phyloP scores from a whole-genome alignment of 2,329 filamentous ascomycete species.

The Zasmidium angulare region DNA sequence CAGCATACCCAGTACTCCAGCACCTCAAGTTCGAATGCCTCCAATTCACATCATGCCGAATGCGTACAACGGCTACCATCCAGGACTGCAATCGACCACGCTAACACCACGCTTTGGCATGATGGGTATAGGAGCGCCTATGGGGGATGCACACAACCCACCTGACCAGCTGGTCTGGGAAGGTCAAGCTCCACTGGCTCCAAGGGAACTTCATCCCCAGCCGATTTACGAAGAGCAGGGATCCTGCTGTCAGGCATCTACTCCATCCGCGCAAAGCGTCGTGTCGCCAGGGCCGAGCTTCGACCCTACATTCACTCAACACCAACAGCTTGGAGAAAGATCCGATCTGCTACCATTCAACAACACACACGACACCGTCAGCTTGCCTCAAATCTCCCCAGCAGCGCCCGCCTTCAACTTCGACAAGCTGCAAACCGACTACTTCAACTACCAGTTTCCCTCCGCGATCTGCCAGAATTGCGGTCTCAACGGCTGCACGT shows the following conservation, averaged over 20 bases:
- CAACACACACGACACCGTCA: neutral
- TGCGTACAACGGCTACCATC: constrained; percentile 15
- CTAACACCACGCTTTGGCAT: constrained; percentile 32
- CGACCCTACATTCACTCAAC: constrained; percentile 8
- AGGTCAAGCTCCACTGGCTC: constrained; percentile 23
- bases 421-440: constrained; percentile 27
- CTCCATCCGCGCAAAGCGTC: constrained; percentile 12
- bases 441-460: constrained; percentile 32
- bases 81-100: constrained; percentile 11
- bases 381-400: constrained; percentile 9
- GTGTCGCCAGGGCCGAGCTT: constrained; percentile 10
- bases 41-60: constrained; percentile 16
- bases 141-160: constrained; percentile 20
- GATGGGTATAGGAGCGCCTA: constrained; percentile 32
- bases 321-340: constrained; percentile 7
- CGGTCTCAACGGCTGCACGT: constrained; percentile 34
- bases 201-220: constrained; percentile 21
- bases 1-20: constrained; percentile 20
- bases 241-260: constrained; percentile 29
- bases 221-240: constrained; percentile 16
- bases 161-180: constrained; percentile 30
- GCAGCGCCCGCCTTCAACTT: constrained; percentile 26
- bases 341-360: constrained; percentile 6
- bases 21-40: constrained; percentile 8
- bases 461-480: constrained; percentile 37